Percentiles rank a stretch among this genome's conserved stretches.
phyloP scores from a whole-genome alignment of 2,329 filamentous ascomycete species.

The Eutypella sp. region DNA sequence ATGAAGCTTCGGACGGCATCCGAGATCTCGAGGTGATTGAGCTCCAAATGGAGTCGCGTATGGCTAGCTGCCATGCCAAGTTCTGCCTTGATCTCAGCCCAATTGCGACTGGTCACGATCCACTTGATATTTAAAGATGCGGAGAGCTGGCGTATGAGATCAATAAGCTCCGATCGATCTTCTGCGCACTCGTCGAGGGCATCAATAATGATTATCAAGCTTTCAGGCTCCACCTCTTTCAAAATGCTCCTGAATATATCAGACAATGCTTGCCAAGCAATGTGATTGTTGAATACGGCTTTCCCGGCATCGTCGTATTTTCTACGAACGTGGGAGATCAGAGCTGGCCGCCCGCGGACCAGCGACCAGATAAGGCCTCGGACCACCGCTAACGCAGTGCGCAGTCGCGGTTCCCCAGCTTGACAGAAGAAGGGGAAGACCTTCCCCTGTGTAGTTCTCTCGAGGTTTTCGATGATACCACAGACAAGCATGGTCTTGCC shows the following conservation, averaged over 20 bases:
- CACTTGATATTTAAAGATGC: slow-evolving; percentile 30
- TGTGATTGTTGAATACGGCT: slow-evolving; percentile 33
- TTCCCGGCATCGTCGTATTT: slow-evolving; percentile 29
- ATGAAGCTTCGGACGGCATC: slow-evolving; percentile 32
- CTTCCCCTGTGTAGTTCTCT: not conserved
- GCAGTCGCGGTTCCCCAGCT: slow-evolving; percentile 29
- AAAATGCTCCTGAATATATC: slow-evolving; percentile 36
- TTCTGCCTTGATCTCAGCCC: slow-evolving; percentile 28
- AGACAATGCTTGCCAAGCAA: slow-evolving; percentile 31
- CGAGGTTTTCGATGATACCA: slow-evolving; percentile 22
- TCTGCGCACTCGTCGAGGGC: not conserved
- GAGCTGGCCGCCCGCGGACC: slow-evolving; percentile 23
- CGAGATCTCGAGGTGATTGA: slow-evolving; percentile 29
- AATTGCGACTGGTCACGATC: slow-evolving; percentile 41
- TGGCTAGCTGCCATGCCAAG: slow-evolving; percentile 17
- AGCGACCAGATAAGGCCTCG: slow-evolving; percentile 39
- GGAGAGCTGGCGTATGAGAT: not conserved
- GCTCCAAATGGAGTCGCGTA: slow-evolving; percentile 29
- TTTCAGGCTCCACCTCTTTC: slow-evolving; percentile 23
- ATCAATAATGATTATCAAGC: slow-evolving; percentile 12
- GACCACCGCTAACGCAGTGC: slow-evolving; percentile 34
- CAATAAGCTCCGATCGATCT: not conserved
- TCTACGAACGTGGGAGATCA: slow-evolving; percentile 29
- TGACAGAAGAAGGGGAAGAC: slow-evolving; percentile 40
- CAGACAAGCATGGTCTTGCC: slow-evolving; percentile 32